Evolutionary conservation across 2,329 filamentous ascomycete genomes (phyloP).

Genomic region (Pseudogymnoascus destructans): DNA sequence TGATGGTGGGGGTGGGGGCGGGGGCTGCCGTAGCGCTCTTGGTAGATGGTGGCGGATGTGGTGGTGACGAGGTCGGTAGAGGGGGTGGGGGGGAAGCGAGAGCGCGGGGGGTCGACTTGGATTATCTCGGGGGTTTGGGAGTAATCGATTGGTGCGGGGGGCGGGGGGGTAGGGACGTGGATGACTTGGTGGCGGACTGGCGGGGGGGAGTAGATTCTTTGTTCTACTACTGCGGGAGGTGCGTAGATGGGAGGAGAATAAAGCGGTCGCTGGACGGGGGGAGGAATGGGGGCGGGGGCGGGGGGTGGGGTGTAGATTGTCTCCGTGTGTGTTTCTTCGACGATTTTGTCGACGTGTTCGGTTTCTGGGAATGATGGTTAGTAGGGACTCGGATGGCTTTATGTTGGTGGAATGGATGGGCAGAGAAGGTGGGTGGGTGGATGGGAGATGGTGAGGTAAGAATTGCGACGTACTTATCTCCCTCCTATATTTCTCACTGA

Average conservation of each 20-base stretch:
- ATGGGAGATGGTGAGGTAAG: conserved; percentile 2
- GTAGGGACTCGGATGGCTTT: background rate
- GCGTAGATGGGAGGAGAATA: background rate
- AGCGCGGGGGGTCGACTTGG: background rate
- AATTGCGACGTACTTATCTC: conserved; percentile 32
- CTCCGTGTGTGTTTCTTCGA: conserved; percentile 38
- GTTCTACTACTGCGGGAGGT: background rate
- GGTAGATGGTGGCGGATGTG: conserved; percentile 24
- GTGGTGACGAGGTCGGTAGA: conserved; percentile 32
- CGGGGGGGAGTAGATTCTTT: background rate
- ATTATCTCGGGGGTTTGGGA: background rate
- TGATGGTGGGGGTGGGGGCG: conserved; percentile 24
- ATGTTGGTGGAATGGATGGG: conserved; percentile 1
- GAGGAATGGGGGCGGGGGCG: background rate
- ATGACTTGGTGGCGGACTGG: conserved; percentile 9
- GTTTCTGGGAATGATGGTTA: conserved; percentile 13
- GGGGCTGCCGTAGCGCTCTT: conserved; percentile 15
- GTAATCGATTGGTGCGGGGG: conserved; percentile 11
- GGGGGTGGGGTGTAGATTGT: conserved; percentile 25
- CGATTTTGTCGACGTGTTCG: conserved; percentile 23
- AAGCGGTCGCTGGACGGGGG: background rate
- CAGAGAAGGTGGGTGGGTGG: background rate
- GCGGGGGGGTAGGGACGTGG: conserved; percentile 16
- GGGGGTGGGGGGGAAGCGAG: conserved; percentile 21
- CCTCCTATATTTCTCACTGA: conserved; percentile 63